Percentiles rank a stretch among this genome's conserved stretches.
These are phyloP conservation scores for Didymella segeticola DNA, from an alignment of 2,329 filamentous ascomycete species.

Conservation along the genomic window DNA sequence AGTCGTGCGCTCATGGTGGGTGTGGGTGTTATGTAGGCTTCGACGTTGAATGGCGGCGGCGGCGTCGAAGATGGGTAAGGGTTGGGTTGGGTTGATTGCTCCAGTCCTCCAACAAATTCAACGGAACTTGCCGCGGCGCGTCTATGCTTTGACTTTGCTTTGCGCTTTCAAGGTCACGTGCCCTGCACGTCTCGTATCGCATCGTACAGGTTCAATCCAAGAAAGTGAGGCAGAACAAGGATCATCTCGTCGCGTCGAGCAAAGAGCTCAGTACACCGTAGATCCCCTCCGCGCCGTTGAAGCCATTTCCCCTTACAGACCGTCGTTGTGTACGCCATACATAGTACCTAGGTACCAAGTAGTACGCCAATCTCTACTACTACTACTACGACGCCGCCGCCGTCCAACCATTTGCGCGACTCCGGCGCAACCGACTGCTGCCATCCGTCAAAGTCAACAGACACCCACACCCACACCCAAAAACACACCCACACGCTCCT, in stretches of 20 bases:
- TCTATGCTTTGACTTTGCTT: not conserved
- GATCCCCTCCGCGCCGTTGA: too few species aligned
- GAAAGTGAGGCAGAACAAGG: slow-evolving; percentile 12
- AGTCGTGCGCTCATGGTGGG: slow-evolving; percentile 70
- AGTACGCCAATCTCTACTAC: too few species aligned
- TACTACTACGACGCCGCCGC: too few species aligned
- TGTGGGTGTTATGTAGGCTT: too few species aligned
- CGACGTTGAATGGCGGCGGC: slow-evolving; percentile 26
- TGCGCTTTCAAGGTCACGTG: slow-evolving; percentile 4
- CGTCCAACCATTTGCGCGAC: slow-evolving; percentile 21
- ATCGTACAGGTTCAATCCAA: slow-evolving; percentile 7
- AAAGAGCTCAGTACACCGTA: too few species aligned
- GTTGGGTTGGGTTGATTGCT: too few species aligned
- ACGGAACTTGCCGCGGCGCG: slow-evolving; percentile 25
- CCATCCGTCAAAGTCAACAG: slow-evolving; percentile 18
- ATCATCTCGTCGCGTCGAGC: slow-evolving; percentile 8
- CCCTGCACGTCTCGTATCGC: not conserved
- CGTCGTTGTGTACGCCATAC: slow-evolving; percentile 5
- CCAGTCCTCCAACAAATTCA: slow-evolving; percentile 27
- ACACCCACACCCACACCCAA: too few species aligned
- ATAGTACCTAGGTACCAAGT: too few species aligned
- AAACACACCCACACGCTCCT: too few species aligned
- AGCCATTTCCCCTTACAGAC: slow-evolving; percentile 36
- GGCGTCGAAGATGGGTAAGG: too few species aligned
- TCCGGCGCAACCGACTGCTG: slow-evolving; percentile 19